Conservation (phyloP, 768 basidiomycete species). For the Nidularia pulvinata region DNA sequence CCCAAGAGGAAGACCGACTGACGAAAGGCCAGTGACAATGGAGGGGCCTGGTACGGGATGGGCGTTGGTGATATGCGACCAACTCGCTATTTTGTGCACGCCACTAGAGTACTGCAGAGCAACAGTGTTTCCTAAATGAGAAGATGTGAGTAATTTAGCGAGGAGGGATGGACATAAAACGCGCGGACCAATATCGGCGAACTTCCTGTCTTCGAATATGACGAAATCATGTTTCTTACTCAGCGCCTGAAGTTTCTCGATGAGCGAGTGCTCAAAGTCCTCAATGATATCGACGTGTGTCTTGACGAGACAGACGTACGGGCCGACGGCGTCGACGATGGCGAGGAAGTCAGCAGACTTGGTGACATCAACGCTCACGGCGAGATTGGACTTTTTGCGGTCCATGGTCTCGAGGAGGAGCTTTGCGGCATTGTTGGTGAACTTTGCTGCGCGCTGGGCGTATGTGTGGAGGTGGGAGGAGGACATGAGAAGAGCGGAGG, state of each 20-base stretch:
- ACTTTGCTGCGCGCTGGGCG: slow-evolving; percentile 52
- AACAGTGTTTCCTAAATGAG: slow-evolving; percentile 85
- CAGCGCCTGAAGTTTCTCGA: slow-evolving; percentile 68
- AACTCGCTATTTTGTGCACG: slow-evolving; percentile 89
- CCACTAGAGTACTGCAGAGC: slow-evolving; percentile 93
- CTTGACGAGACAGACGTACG: slow-evolving; percentile 94
- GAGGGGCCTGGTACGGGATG: slow-evolving; percentile 97
- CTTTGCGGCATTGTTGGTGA: slow-evolving; percentile 77
- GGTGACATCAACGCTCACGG: slow-evolving; percentile 95
- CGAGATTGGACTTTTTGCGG: slow-evolving; percentile 88
- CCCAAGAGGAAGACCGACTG: slow-evolving; percentile 81
- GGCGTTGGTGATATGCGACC: slow-evolving; percentile 98
- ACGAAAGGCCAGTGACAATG: slow-evolving; percentile 86
- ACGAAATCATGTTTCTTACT: slow-evolving; percentile 87
- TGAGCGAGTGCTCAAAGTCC: slow-evolving; percentile 79
- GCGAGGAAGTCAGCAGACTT: slow-evolving; percentile 74
- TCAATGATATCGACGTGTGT: slow-evolving; percentile 97
- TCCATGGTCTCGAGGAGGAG: slow-evolving; percentile 80
- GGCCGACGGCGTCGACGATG: slow-evolving; percentile 88
- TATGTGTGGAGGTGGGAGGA: slow-evolving; percentile 51
- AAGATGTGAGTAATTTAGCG: slow-evolving; percentile 1
- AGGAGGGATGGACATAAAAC: neutral
- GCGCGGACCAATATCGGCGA: slow-evolving; percentile 91
- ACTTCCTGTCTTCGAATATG: slow-evolving; percentile 98
- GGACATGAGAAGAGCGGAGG: slow-evolving; percentile 20